These are phyloP conservation scores for Begonia masoniana DNA, from an alignment of 306 rosid genomes.

Conservation along the genomic window DNA sequence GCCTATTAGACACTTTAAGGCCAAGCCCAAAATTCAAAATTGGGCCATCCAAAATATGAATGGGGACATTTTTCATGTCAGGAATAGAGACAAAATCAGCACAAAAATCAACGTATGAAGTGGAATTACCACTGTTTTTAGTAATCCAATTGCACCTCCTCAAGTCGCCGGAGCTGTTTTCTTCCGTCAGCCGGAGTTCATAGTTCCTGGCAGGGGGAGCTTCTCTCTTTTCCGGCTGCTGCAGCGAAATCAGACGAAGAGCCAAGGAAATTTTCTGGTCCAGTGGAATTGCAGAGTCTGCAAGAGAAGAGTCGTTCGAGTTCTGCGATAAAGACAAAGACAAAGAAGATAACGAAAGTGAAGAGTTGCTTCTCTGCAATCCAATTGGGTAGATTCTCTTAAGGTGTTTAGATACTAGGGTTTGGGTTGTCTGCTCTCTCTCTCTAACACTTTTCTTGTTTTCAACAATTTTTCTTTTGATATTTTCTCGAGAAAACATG, in stretches of 20 bases:
- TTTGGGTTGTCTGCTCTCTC: conserved; percentile 37
- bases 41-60: no score
- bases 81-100: not conserved
- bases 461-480: conserved; percentile 44
- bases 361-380: conserved; percentile 68
- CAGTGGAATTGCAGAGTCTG: conserved; percentile 48
- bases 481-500: conserved; percentile 36
- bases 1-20: no score
- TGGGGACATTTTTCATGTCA: not conserved
- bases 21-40: no score
- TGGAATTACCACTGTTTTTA: conserved; percentile 47
- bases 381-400: conserved; percentile 94
- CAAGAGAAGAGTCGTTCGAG: conserved; percentile 68
- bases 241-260: conserved; percentile 48
- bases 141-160: conserved; percentile 89
- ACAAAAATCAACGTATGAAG: not conserved
- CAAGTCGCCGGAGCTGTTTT: conserved; percentile 36
- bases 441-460: conserved; percentile 37
- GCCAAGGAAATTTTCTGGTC: conserved; percentile 67
- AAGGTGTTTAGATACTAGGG: conserved; percentile 36
- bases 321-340: conserved; percentile 83
- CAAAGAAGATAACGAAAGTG: conserved; percentile 43
- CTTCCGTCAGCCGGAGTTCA: conserved; percentile 16
- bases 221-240: conserved; percentile 31
- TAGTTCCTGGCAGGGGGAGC: conserved; percentile 24